Percentiles rank a stretch among this genome's conserved stretches.
Evolutionary conservation across 176 grass and related monocot species (phyloP).

Genomic region (Bromus sterilis): DNA sequence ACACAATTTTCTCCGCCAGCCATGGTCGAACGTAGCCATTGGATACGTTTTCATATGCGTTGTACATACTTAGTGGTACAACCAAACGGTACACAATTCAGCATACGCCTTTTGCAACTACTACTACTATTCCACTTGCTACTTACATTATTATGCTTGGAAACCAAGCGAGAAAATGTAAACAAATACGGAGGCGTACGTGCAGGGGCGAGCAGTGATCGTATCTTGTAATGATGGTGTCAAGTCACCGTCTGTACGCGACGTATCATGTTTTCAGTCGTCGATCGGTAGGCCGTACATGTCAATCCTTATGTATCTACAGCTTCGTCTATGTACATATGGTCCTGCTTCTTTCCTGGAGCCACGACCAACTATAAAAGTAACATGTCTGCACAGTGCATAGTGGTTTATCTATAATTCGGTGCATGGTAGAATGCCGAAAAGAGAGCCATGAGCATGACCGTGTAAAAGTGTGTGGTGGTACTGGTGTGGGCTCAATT

Average conservation of each 20-base stretch:
- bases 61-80: too few relatives aligned
- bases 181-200: not conserved
- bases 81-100: not conserved
- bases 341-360: not conserved
- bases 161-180: not conserved
- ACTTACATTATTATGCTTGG: not conserved
- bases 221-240: not conserved
- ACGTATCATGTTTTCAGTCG: not conserved
- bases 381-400: not conserved
- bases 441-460: too few relatives aligned
- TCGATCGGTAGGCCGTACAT: conserved; percentile 26
- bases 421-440: not conserved
- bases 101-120: not conserved
- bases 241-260: not conserved
- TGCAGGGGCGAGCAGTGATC: not conserved
- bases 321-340: not conserved
- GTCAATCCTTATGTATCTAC: not conserved
- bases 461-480: not conserved
- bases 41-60: not conserved
- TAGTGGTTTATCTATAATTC: not conserved
- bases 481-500: too few relatives aligned
- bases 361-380: not conserved
- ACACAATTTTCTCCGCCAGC: not conserved
- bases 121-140: not conserved
- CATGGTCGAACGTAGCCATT: not conserved